These are phyloP conservation scores for Gynochthodes officinalis DNA, from an alignment of 257 asterid species.

Conservation along the genomic window DNA sequence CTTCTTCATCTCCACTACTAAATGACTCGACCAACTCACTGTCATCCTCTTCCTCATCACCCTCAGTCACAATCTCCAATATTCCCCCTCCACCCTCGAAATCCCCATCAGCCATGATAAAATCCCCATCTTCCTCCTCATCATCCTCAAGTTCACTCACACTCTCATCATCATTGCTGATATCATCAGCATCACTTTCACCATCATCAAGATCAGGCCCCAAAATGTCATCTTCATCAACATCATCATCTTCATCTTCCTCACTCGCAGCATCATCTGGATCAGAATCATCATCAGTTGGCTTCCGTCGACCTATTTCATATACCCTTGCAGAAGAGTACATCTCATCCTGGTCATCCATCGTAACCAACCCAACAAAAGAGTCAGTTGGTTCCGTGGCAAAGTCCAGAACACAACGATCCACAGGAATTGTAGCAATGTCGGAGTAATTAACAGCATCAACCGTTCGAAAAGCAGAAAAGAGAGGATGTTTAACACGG, in stretches of 20 bases:
- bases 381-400: conserved; percentile 94
- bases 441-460: conserved; percentile 90
- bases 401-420: conserved; percentile 93
- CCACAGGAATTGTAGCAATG: conserved; percentile 88
- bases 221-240: conserved; percentile 56
- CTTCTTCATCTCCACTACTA: conserved; percentile 78
- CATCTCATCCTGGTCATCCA: conserved; percentile 98
- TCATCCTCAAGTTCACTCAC: conserved; percentile 67
- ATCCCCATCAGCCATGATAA: conserved; percentile 55
- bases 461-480: conserved; percentile 88
- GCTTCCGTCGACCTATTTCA: conserved; percentile 90
- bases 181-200: conserved; percentile 70
- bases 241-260: conserved; percentile 69
- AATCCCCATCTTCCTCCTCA: conserved; percentile 84
- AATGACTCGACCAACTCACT: conserved; percentile 57
- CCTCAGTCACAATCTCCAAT: conserved; percentile 63
- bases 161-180: conserved; percentile 64
- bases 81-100: conserved; percentile 58
- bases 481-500: conserved; percentile 90
- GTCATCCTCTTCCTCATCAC: conserved; percentile 71
- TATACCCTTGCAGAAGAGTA: conserved; percentile 87
- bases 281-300: conserved; percentile 93
- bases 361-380: conserved; percentile 76
- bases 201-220: conserved; percentile 63
- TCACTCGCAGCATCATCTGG: conserved; percentile 96